phyloP scores from a whole-genome alignment of 805 yeast species.

The Dipodascus geniculatus region DNA sequence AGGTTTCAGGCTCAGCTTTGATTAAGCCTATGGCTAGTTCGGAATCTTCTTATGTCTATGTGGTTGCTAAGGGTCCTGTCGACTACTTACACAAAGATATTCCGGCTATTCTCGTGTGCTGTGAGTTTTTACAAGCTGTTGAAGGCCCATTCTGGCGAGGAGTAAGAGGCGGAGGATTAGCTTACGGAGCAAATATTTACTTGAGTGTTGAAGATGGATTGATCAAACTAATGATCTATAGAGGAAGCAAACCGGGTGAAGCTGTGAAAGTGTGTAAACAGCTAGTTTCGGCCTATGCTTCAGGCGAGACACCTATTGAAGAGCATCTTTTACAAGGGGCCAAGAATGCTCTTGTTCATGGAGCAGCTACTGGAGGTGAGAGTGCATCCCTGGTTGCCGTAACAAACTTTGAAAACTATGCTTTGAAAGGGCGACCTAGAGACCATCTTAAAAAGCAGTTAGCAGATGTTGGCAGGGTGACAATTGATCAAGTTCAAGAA shows the following conservation, averaged over 20 bases:
- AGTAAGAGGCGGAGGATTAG: slow-evolving; percentile 86
- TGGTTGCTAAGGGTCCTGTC: slow-evolving; percentile 49
- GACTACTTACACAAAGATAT: slow-evolving; percentile 46
- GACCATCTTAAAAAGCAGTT: slow-evolving; percentile 45
- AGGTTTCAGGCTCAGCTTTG: slow-evolving; percentile 42
- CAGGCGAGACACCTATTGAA: slow-evolving; percentile 46
- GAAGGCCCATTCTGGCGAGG: slow-evolving; percentile 98
- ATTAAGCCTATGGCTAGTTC: slow-evolving; percentile 72
- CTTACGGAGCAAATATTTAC: slow-evolving; percentile 70
- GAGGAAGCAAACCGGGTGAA: slow-evolving; percentile 37
- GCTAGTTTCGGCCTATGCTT: slow-evolving; percentile 49
- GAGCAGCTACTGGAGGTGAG: slow-evolving; percentile 57
- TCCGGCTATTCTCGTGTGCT: slow-evolving; percentile 58
- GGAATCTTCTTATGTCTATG: slow-evolving; percentile 60
- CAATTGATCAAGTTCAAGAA: slow-evolving; percentile 35
- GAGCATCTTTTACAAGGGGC: slow-evolving; percentile 56
- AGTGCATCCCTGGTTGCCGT: slow-evolving; percentile 54
- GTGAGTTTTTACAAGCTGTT: slow-evolving; percentile 67
- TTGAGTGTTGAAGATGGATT: slow-evolving; percentile 55
- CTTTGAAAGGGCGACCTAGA: slow-evolving; percentile 61
- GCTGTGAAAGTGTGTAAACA: slow-evolving; percentile 49
- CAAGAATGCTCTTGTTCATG: slow-evolving; percentile 60
- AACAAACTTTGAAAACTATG: slow-evolving; percentile 51
- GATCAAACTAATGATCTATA: slow-evolving; percentile 54
- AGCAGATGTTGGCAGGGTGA: slow-evolving; percentile 36